These are phyloP conservation scores for Colletotrichum destructivum DNA, from an alignment of 2,329 filamentous ascomycete species.

Conservation along the genomic window DNA sequence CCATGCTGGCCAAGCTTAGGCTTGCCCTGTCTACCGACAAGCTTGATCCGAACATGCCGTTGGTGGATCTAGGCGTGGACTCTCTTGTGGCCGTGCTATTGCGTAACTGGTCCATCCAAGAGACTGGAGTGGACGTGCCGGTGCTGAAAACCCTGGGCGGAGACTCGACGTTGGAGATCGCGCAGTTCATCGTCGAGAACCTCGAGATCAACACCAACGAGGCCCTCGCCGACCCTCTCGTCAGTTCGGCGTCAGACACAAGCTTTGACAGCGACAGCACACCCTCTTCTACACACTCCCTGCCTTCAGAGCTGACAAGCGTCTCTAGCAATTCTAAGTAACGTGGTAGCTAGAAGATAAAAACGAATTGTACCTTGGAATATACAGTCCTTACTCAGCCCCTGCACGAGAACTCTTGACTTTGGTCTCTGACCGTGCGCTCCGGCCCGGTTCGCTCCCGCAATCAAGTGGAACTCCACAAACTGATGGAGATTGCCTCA, in stretches of 20 bases:
- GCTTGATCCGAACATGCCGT: slow-evolving; percentile 3
- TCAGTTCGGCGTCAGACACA: neutral
- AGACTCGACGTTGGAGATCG: slow-evolving; percentile 39
- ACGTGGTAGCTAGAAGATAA: too few relatives aligned
- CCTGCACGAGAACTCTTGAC: too few relatives aligned
- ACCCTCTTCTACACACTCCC: too few relatives aligned
- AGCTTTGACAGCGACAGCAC: too few relatives aligned
- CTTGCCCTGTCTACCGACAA: slow-evolving; percentile 3
- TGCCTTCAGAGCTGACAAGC: too few relatives aligned
- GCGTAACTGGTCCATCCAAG: slow-evolving; percentile 63
- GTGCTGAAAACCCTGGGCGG: slow-evolving; percentile 61
- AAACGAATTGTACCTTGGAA: too few relatives aligned
- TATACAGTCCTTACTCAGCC: too few relatives aligned
- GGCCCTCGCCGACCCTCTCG: slow-evolving; percentile 3
- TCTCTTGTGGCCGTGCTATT: slow-evolving; percentile 51
- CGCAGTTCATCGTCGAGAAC: slow-evolving; percentile 2
- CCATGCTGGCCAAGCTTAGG: slow-evolving; percentile 3
- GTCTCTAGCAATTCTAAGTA: too few relatives aligned
- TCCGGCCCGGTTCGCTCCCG: too few relatives aligned
- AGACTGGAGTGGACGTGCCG: slow-evolving; percentile 59
- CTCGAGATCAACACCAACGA: slow-evolving; percentile 47
- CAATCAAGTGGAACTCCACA: too few relatives aligned
- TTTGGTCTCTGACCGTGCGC: too few relatives aligned
- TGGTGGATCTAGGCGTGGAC: slow-evolving; percentile 45
- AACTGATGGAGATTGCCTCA: too few relatives aligned